phyloP scores from a whole-genome alignment of 2,329 filamentous ascomycete genomes.

The Stachybotrys chartarum region DNA sequence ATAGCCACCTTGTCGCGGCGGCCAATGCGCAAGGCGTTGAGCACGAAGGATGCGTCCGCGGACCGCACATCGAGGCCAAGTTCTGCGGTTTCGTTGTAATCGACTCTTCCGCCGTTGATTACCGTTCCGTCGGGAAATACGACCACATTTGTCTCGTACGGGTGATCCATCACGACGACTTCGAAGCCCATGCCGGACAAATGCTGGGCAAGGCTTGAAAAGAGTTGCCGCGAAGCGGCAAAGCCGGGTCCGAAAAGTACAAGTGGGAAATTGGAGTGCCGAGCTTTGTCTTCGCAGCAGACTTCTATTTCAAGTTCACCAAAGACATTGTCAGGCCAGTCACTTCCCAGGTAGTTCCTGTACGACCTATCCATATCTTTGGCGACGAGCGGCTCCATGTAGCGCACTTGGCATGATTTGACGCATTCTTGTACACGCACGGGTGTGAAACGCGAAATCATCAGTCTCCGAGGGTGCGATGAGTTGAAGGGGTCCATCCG shows the following conservation, averaged over 20 bases:
- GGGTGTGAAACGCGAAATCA: conserved; percentile 15
- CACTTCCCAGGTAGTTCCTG: conserved; percentile 4
- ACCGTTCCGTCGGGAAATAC: conserved; percentile 28
- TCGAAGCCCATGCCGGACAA: conserved; percentile 32
- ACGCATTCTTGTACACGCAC: conserved; percentile 8
- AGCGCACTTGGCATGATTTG: conserved; percentile 10
- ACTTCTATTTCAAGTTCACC: conserved; percentile 11
- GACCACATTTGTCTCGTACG: conserved; percentile 32
- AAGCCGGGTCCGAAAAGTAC: conserved; percentile 11
- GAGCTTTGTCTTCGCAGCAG: conserved; percentile 9
- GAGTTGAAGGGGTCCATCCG: conserved; percentile 20
- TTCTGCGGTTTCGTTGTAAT: conserved; percentile 4
- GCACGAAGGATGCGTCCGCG: conserved; percentile 19
- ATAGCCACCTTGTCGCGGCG: conserved; percentile 12
- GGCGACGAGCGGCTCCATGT: conserved; percentile 12
- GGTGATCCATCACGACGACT: conserved; percentile 36
- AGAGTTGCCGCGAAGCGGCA: conserved; percentile 23
- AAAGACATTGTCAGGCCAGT: conserved; percentile 11
- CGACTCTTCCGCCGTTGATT: conserved; percentile 15
- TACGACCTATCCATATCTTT: conserved; percentile 12
- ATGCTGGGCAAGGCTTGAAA: conserved; percentile 28
- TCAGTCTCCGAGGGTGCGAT: conserved; percentile 12
- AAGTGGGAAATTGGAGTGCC: conserved; percentile 5
- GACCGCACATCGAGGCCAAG: conserved; percentile 13
- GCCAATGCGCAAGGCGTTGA: conserved; percentile 14